Evolutionary conservation across 805 yeast species (phyloP).

Genomic region (Candida methanosorbosa): DNA sequence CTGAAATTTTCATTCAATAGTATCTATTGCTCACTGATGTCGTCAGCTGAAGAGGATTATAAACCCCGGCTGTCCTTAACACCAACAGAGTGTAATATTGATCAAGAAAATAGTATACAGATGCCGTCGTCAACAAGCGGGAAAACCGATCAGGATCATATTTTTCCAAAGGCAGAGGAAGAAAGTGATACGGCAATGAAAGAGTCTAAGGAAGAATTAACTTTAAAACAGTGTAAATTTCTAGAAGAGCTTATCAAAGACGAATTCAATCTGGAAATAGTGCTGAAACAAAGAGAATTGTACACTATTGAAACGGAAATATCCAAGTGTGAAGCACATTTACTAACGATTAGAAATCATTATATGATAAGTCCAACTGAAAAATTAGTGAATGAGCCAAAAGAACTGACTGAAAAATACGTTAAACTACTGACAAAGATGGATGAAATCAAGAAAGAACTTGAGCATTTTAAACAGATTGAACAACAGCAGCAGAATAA

Average conservation of each 20-base stretch:
- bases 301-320: constrained; percentile 43
- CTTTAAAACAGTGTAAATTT: too few species aligned
- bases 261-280: constrained; percentile 50
- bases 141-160: too few species aligned
- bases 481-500: constrained; percentile 2
- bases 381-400: constrained; percentile 33
- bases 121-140: too few species aligned
- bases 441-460: constrained; percentile 10
- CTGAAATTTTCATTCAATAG: too few species aligned
- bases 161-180: too few species aligned
- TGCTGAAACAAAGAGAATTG: constrained; percentile 51
- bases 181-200: too few species aligned
- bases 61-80: too few species aligned
- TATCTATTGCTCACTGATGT: too few species aligned
- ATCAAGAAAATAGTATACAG: too few species aligned
- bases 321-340: constrained; percentile 48
- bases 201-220: background rate
- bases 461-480: background rate
- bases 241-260: constrained; percentile 25
- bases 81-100: too few species aligned
- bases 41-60: too few species aligned
- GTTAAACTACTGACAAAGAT: constrained; percentile 17
- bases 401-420: constrained; percentile 35
- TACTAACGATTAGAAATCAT: constrained; percentile 40
- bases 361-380: constrained; percentile 32